Evolutionary conservation across 805 yeast genomes (phyloP).

Genomic region (Wickerhamomyces strasburgensis): DNA sequence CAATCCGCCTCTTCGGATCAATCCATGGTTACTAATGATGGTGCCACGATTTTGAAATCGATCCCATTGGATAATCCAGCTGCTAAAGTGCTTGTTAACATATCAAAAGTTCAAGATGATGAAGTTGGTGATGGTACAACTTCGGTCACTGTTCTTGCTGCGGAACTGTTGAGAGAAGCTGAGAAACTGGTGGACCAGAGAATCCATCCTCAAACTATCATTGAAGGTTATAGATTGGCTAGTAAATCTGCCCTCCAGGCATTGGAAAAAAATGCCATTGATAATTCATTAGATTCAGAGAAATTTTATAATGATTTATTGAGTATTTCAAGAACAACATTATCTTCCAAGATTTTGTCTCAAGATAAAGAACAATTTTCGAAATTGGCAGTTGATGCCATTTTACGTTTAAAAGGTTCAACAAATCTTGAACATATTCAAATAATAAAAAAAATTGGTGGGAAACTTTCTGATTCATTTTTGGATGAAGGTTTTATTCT

Average conservation of each 20-base stretch:
- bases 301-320: constrained; percentile 65
- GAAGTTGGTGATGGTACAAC: constrained; percentile 74
- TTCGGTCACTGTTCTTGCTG: constrained; percentile 85
- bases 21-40: constrained; percentile 90
- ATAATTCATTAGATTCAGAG: constrained; percentile 73
- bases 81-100: constrained; percentile 91
- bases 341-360: constrained; percentile 88
- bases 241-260: constrained; percentile 77
- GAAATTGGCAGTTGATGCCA: constrained; percentile 89
- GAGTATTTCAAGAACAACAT: constrained; percentile 87
- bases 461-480: constrained; percentile 84
- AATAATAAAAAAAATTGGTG: constrained; percentile 90
- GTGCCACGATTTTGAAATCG: constrained; percentile 91
- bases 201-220: constrained; percentile 96
- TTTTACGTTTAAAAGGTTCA: constrained; percentile 86
- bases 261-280: constrained; percentile 72
- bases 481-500: constrained; percentile 94
- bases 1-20: constrained; percentile 80
- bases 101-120: constrained; percentile 87
- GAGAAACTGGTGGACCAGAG: constrained; percentile 87
- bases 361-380: constrained; percentile 92
- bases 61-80: constrained; percentile 97
- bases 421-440: constrained; percentile 87
- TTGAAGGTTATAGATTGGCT: constrained; percentile 92
- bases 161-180: constrained; percentile 91